phyloP scores from a whole-genome alignment of 73 alveolate species.

The Symbiodinium natans region DNA sequence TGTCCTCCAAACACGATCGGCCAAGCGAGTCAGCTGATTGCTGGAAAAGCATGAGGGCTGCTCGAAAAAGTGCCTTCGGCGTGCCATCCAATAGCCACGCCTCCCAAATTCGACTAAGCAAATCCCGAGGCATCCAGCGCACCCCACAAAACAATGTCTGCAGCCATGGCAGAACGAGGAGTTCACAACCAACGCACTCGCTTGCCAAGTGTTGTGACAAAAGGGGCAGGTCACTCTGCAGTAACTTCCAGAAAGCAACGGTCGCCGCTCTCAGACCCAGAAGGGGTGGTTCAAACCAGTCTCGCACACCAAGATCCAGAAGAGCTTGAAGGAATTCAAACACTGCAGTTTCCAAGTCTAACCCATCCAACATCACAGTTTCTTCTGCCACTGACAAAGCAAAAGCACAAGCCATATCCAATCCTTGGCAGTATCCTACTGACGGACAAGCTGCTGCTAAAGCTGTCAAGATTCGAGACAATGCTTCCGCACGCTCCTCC shows the following conservation, averaged over 20 bases:
- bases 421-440: conserved; percentile 10
- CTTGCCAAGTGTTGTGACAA: background rate
- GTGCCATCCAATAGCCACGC: conserved; percentile 26
- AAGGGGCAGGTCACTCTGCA: background rate
- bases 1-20: background rate
- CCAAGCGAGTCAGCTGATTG: background rate
- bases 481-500: background rate
- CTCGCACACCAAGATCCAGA: conserved; percentile 5
- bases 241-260: background rate
- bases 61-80: background rate
- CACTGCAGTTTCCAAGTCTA: background rate
- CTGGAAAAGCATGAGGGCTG: conserved; percentile 4
- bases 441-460: conserved; percentile 13
- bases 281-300: conserved; percentile 7
- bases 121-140: conserved; percentile 14
- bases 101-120: conserved; percentile 26
- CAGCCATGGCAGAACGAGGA: background rate
- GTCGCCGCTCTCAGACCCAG: conserved; percentile 7
- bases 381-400: conserved; percentile 15
- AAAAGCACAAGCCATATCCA: background rate
- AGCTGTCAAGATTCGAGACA: background rate
- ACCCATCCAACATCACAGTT: background rate
- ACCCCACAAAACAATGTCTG: background rate
- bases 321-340: background rate
- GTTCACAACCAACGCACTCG: conserved; percentile 18